A percentile compares a stretch with the other conserved stretches of the same genome.
Evolutionary conservation across 306 rosid species (phyloP).

Genomic region (Vigna reflexopilosa): DNA sequence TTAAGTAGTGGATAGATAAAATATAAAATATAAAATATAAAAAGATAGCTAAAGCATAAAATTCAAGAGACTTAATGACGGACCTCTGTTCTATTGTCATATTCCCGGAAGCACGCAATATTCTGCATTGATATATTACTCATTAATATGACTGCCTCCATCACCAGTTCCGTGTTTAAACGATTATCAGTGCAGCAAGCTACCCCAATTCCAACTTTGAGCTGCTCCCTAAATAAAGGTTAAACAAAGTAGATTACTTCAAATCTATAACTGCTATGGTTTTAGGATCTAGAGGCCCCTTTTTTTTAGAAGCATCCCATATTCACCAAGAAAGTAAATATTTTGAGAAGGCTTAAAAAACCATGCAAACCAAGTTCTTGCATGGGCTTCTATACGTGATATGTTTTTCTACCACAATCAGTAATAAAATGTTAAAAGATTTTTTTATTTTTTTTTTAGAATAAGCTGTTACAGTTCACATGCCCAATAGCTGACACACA

Average conservation of each 20-base stretch:
- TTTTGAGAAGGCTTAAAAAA: conserved; percentile 1
- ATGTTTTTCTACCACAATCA: neutral
- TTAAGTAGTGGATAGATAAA: conserved; percentile 30
- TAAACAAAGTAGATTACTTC: conserved; percentile 20
- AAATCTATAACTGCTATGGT: conserved; percentile 21
- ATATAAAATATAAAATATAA: conserved; percentile 32
- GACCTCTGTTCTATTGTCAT: conserved; percentile 72
- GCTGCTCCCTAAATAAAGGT: conserved; percentile 64
- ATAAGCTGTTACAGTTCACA: conserved; percentile 16
- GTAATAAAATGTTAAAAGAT: conserved; percentile 16
- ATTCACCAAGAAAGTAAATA: no score
- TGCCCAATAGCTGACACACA: neutral
- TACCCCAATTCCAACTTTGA: conserved; percentile 80
- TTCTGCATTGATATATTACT: conserved; percentile 63
- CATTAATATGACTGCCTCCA: conserved; percentile 75
- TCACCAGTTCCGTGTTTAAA: conserved; percentile 53
- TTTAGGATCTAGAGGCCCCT: neutral
- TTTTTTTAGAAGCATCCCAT: no score
- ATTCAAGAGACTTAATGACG: conserved; percentile 21
- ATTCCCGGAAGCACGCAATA: conserved; percentile 57
- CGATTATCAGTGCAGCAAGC: conserved; percentile 57
- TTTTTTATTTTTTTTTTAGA: neutral
- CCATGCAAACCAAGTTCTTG: conserved; percentile 32
- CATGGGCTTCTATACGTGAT: conserved; percentile 22
- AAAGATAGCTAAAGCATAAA: conserved; percentile 36